Base-by-base conservation (phyloP, 1,284 basidiomycete species). In the Xerocomus nothofagi region DNA sequence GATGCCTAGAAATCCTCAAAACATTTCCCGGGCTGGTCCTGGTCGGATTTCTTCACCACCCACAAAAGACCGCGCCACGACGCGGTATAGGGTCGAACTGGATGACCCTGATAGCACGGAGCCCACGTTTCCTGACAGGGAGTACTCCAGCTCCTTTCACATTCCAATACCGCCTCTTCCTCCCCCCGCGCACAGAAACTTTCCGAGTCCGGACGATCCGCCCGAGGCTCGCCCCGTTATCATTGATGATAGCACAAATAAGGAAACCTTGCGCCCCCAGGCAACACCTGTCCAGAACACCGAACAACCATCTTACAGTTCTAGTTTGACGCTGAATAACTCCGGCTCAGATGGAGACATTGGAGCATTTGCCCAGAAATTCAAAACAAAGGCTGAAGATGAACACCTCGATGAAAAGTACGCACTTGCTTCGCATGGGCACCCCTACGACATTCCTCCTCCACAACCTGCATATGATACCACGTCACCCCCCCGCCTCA, bases 401-500 rank as follows among this genome's bases (percentile, higher is more conserved):
- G 24, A 55, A 29, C 39, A 46, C 20, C 32, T 50, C 27, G 39
- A 73, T 52, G 63, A 69, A 44, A 72, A 67, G 55, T 78, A 71
- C 54, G 72, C 78, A 0, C 63, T 82, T 38, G 76, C 80, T 11
- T 81, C 81, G 2, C 78, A 81, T 64, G 68, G 73, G 43, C 81
- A 84, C 55, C 80, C 82, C 15, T 76, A 81, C 55, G 78, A 82
- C 38, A 82, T 86, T 43, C 68, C 66, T 17, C 72, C 78, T 8
- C 84, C 82, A 4, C 62, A 66, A 37, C 62, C 67, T 47, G 71
- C 69, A 2, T 75, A 78, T 55, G 51, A 71, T 18, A 58, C 57
- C 21, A 53, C 63, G 14, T 53, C 47, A 29, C 51, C n/a, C 29
- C 48, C 48, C 12, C 58, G 44, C 26, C 44, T 40, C 23, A 52